A percentile compares a stretch with the other conserved stretches of the same genome.
Conservation (phyloP, 768 basidiomycete genomes). For the Russula sp. region DNA sequence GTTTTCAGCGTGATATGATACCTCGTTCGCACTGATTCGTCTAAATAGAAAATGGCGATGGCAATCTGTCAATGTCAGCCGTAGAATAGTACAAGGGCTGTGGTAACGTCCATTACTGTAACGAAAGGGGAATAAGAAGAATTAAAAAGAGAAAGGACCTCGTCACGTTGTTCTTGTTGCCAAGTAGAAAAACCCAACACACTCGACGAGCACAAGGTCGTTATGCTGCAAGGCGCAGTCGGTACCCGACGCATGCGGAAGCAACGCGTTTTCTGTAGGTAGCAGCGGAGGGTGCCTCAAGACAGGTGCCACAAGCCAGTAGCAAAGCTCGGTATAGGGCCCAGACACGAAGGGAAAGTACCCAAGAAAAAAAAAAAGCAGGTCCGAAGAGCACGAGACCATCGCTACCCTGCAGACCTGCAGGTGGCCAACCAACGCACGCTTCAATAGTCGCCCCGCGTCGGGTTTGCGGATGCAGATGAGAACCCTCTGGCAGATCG, state of each 20-base stretch:
- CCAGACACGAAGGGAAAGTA: neutral
- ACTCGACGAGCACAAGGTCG: constrained; percentile 73
- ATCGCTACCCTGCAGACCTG: constrained; percentile 52
- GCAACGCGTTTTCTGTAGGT: constrained; percentile 70
- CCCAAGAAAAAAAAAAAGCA: constrained; percentile 28
- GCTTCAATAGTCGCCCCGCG: constrained; percentile 48
- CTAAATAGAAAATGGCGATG: constrained; percentile 49
- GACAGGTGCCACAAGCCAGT: no score
- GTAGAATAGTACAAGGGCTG: neutral
- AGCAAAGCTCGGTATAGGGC: no score
- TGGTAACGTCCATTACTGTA: neutral
- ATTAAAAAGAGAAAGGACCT: constrained; percentile 32
- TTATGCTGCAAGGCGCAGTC: constrained; percentile 47
- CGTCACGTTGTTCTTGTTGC: constrained; percentile 70
- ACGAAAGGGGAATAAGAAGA: neutral
- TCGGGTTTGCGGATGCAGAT: constrained; percentile 74
- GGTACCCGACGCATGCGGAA: constrained; percentile 76
- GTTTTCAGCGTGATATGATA: constrained; percentile 51
- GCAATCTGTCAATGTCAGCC: constrained; percentile 2
- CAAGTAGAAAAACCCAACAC: constrained; percentile 63
- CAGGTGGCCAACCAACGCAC: constrained; percentile 45
- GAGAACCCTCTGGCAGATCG: constrained; percentile 49
- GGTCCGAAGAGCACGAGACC: constrained; percentile 76
- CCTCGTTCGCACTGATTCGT: constrained; percentile 45
- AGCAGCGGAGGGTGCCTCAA: no score